Conservation (phyloP, 495 filamentous ascomycete genomes). For the Recurvomyces mirabilis region DNA sequence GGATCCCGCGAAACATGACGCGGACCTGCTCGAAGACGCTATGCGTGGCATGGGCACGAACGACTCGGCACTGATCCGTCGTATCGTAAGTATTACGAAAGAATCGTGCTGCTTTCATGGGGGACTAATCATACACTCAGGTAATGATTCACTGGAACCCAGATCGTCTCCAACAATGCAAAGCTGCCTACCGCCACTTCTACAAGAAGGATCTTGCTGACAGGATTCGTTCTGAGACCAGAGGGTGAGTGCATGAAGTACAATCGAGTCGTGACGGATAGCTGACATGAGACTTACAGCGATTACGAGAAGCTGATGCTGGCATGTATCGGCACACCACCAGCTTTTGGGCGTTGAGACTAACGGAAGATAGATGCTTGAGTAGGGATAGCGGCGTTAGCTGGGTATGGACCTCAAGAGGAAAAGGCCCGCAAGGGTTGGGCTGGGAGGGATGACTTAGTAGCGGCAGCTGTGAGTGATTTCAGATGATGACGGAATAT, state of each 20-base stretch:
- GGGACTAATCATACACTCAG: too few species aligned
- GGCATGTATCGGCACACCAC: constrained; percentile 27
- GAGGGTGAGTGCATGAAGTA: constrained; percentile 30
- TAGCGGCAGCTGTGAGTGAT: neutral
- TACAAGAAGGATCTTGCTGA: constrained; percentile 50
- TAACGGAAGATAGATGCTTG: neutral
- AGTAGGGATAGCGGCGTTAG: neutral
- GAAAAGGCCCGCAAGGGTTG: neutral
- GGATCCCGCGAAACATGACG: constrained; percentile 74
- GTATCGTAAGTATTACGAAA: constrained; percentile 37
- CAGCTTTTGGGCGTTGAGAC: constrained; percentile 1
- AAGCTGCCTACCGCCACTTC: constrained; percentile 54
- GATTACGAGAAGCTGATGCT: constrained; percentile 66
- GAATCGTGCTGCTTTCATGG: too few species aligned
- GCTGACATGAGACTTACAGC: constrained; percentile 24
- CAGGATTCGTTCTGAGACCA: constrained; percentile 70
- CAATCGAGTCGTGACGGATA: neutral
- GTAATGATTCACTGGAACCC: constrained; percentile 70
- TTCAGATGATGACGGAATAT: neutral
- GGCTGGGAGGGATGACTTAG: neutral
- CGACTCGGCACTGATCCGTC: constrained; percentile 62
- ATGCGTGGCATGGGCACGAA: constrained; percentile 85
- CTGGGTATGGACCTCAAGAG: neutral
- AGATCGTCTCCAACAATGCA: constrained; percentile 57
- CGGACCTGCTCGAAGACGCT: constrained; percentile 63